Evolutionary conservation across 495 filamentous ascomycete genomes (phyloP).

Genomic region (Trichoderma reesei): DNA sequence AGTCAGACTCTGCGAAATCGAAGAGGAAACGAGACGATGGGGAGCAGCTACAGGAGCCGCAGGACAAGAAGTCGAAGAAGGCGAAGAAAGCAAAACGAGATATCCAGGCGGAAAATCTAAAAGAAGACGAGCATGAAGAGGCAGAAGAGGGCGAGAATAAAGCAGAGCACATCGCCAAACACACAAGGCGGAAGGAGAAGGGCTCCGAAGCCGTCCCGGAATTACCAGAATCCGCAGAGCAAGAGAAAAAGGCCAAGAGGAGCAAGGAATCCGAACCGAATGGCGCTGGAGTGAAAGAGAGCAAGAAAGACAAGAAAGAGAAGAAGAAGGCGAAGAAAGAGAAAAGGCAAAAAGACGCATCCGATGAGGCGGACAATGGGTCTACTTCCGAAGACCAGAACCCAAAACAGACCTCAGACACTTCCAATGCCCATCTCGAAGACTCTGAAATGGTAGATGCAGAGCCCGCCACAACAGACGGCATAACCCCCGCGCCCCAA

Average conservation of each 20-base stretch:
- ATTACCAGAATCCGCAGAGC: slow-evolving; percentile 13
- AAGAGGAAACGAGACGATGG: slow-evolving; percentile 16
- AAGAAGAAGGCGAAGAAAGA: slow-evolving; percentile 33
- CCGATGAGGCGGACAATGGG: neutral
- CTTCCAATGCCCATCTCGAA: neutral
- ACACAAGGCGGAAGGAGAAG: neutral
- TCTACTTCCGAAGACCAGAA: neutral
- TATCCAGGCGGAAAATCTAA: slow-evolving; percentile 10
- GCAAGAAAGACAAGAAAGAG: slow-evolving; percentile 31
- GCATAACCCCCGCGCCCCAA: neutral
- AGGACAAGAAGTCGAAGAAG: slow-evolving; percentile 19
- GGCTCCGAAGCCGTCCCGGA: neutral
- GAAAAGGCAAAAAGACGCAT: slow-evolving; percentile 16
- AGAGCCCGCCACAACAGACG: neutral
- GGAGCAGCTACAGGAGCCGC: slow-evolving; percentile 11
- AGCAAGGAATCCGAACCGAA: slow-evolving; percentile 4
- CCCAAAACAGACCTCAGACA: neutral
- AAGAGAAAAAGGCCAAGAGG: slow-evolving; percentile 18
- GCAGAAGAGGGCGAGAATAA: neutral
- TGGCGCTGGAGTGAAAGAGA: slow-evolving; percentile 13
- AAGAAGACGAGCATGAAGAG: neutral
- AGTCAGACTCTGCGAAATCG: slow-evolving; percentile 17
- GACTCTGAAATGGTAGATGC: slow-evolving; percentile 1
- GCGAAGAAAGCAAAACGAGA: slow-evolving; percentile 15
- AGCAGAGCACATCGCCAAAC: neutral